A percentile compares a stretch with the other conserved stretches of the same genome.
These are phyloP conservation scores for Coemansia sp. DNA, from an alignment of 192 early-diverging fungal species.

Conservation along the genomic window DNA sequence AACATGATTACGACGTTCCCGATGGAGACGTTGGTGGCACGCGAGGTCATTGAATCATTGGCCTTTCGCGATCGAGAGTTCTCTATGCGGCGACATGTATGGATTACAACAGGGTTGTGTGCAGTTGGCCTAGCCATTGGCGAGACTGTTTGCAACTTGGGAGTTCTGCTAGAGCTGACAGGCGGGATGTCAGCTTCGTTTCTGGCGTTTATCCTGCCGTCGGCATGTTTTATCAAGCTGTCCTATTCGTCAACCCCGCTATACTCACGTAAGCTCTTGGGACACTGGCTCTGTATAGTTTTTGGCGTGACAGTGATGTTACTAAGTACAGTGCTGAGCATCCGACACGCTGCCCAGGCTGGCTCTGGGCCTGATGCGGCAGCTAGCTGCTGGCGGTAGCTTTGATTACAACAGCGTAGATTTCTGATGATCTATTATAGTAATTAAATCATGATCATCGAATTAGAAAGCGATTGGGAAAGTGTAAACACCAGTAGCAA, in stretches of 20 bases:
- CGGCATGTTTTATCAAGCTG: constrained; percentile 77
- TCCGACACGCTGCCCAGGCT: constrained; percentile 21
- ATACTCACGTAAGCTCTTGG: constrained; percentile 61
- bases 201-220: constrained; percentile 86
- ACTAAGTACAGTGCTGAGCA: constrained; percentile 42
- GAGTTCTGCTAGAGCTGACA: constrained; percentile 84
- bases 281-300: constrained; percentile 67
- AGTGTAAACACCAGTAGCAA: constrained; percentile 16
- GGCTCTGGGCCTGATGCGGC: neutral
- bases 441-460: constrained; percentile 1
- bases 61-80: constrained; percentile 59
- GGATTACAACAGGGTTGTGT: constrained; percentile 69
- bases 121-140: constrained; percentile 68
- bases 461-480: neutral
- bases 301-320: constrained; percentile 64
- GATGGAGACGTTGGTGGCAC: constrained; percentile 86
- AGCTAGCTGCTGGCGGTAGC: constrained; percentile 29
- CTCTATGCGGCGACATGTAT: constrained; percentile 64
- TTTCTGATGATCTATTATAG: neutral
- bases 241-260: constrained; percentile 56
- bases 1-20: constrained; percentile 97
- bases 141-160: constrained; percentile 76
- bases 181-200: constrained; percentile 87
- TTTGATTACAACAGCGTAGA: neutral
- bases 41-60: constrained; percentile 70